phyloP scores from a whole-genome alignment of 2,329 filamentous ascomycete species.

The Fusarium ambrosium region DNA sequence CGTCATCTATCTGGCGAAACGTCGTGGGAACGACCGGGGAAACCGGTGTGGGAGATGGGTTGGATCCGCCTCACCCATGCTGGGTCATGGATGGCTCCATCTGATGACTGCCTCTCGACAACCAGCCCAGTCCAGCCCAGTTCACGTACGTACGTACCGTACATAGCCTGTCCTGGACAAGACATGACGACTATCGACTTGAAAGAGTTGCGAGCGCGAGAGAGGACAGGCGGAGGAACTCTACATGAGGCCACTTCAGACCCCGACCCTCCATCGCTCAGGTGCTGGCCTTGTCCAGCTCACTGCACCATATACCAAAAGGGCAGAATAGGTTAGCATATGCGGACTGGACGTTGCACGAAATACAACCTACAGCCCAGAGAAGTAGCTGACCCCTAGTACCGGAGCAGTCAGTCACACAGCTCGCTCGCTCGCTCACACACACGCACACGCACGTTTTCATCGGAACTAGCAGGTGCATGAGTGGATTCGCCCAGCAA shows the following conservation, averaged over 20 bases:
- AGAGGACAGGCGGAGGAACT: slow-evolving; percentile 23
- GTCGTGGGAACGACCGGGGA: slow-evolving; percentile 31
- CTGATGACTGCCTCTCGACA: slow-evolving; percentile 16
- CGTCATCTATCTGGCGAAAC: slow-evolving; percentile 10
- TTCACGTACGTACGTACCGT: background rate
- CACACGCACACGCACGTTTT: slow-evolving; percentile 26
- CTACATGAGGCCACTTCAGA: slow-evolving; percentile 36
- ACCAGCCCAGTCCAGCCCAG: background rate
- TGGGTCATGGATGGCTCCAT: slow-evolving; percentile 17
- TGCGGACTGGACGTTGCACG: slow-evolving; percentile 23
- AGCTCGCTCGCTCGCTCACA: slow-evolving; percentile 6
- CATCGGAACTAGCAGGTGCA: slow-evolving; percentile 20
- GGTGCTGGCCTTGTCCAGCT: slow-evolving; percentile 24
- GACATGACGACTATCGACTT: slow-evolving; percentile 1
- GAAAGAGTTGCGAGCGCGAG: slow-evolving; percentile 6
- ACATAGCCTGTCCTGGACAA: slow-evolving; percentile 12
- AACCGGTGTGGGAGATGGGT: slow-evolving; percentile 31
- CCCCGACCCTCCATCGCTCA: slow-evolving; percentile 26
- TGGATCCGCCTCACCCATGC: slow-evolving; percentile 15
- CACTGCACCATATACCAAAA: slow-evolving; percentile 26
- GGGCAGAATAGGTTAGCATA: slow-evolving; percentile 26
- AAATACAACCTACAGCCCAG: slow-evolving; percentile 14
- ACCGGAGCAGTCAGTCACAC: background rate
- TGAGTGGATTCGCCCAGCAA: slow-evolving; percentile 32
- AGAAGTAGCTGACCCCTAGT: slow-evolving; percentile 21